Conservation (phyloP, 345 rosid species). For the Theobroma cacao region DNA sequence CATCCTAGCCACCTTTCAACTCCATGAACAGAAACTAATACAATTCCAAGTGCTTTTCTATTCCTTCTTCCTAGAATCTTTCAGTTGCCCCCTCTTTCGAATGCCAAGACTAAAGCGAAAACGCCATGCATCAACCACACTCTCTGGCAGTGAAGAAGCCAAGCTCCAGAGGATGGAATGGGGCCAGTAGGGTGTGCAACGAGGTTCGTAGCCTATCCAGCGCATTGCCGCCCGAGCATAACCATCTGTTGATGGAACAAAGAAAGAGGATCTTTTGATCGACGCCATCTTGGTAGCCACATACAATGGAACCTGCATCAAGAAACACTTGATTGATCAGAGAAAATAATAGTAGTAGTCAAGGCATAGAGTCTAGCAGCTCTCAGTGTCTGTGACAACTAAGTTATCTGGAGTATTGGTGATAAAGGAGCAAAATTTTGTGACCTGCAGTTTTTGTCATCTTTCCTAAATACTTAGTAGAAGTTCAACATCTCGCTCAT, state of each 20-base stretch:
- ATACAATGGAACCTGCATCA: constrained; percentile 65
- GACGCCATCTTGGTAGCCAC: constrained; percentile 89
- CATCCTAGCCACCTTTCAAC: neutral
- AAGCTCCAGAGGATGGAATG: constrained; percentile 69
- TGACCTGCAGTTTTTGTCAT: neutral
- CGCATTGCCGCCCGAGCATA: constrained; percentile 65
- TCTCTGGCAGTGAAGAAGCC: constrained; percentile 45
- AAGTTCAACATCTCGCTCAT: neutral
- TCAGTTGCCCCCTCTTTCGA: constrained; percentile 62
- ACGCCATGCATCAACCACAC: constrained; percentile 48
- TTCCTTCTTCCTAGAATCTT: constrained; percentile 67
- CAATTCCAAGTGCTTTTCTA: constrained; percentile 7
- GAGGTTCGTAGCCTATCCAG: constrained; percentile 67
- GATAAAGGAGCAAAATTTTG: neutral
- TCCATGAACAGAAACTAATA: neutral
- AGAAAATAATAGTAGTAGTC: neutral
- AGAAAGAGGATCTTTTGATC: constrained; percentile 67
- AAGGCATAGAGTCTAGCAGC: neutral
- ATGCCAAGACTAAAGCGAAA: constrained; percentile 46
- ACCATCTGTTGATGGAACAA: constrained; percentile 66
- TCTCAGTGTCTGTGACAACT: neutral
- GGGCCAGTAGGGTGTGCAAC: constrained; percentile 83
- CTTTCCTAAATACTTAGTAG: neutral
- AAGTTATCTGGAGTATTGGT: neutral
- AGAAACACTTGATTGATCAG: neutral